These are phyloP conservation scores for Fusarium pilosicola DNA, from an alignment of 2,329 filamentous ascomycete species.

Conservation along the genomic window DNA sequence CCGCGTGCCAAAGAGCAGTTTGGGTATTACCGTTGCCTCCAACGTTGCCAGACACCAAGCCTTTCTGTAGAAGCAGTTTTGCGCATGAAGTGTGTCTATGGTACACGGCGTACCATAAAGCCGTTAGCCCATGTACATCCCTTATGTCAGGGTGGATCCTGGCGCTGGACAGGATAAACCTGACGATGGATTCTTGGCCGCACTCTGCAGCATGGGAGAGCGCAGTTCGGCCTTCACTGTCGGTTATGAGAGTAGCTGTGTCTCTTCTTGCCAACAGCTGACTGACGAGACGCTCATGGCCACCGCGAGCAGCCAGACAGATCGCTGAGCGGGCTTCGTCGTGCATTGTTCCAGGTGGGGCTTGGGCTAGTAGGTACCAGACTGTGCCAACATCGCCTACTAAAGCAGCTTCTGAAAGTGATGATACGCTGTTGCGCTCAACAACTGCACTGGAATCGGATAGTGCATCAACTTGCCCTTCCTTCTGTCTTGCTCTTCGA, in stretches of 20 bases:
- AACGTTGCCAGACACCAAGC: background rate
- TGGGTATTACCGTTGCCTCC: fast-evolving
- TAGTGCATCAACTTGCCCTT: fast-evolving
- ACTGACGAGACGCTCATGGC: background rate
- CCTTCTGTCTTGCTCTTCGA: fast-evolving
- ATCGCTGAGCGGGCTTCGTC: background rate
- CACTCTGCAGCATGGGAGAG: conserved; percentile 7
- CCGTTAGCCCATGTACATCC: background rate
- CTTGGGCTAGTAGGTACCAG: background rate
- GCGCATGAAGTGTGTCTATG: background rate
- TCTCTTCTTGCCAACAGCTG: conserved; percentile 11
- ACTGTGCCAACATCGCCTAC: background rate
- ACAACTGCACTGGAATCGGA: fast-evolving
- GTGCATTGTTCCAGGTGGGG: fast-evolving
- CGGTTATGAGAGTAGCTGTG: background rate
- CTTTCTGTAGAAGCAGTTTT: background rate
- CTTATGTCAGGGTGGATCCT: background rate
- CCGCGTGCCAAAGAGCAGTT: background rate
- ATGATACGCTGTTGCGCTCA: fast-evolving
- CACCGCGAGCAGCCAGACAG: conserved; percentile 1
- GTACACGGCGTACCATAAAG: background rate
- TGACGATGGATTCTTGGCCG: background rate
- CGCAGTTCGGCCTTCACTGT: background rate
- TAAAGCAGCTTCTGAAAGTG: background rate
- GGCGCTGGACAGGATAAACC: background rate